phyloP scores from a whole-genome alignment of 2,329 filamentous ascomycete genomes.

The Pyrenophora graminea region DNA sequence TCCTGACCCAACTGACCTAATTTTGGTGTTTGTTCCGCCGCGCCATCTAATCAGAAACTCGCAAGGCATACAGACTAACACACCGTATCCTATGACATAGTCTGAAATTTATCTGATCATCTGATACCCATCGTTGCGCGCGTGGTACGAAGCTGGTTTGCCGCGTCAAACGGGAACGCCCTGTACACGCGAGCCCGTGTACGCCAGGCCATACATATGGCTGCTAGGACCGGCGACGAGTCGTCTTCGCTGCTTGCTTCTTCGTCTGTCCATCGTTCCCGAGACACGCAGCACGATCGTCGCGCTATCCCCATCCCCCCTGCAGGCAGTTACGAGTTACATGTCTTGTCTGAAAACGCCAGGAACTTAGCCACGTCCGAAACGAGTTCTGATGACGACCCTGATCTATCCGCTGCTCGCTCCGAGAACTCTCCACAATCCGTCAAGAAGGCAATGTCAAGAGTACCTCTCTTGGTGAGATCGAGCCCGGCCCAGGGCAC shows the following conservation, averaged over 20 bases:
- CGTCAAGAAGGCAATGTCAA: conserved; percentile 49
- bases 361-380: conserved; percentile 31
- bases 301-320: conserved; percentile 12
- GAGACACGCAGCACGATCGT: conserved; percentile 28
- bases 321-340: conserved; percentile 39
- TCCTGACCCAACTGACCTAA: not conserved
- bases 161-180: conserved; percentile 25
- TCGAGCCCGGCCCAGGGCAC: conserved; percentile 65
- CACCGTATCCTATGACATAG: conserved; percentile 1
- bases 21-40: conserved; percentile 7
- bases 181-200: conserved; percentile 26
- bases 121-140: conserved; percentile 26
- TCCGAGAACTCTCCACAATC: conserved; percentile 20
- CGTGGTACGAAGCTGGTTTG: conserved; percentile 29
- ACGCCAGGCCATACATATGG: conserved; percentile 33
- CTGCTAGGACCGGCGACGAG: conserved; percentile 19
- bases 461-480: conserved; percentile 61
- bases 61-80: conserved; percentile 10
- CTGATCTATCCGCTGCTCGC: conserved; percentile 16
- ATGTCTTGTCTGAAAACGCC: conserved; percentile 34
- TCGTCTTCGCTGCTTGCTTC: conserved; percentile 22
- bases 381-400: conserved; percentile 37
- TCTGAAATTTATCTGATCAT: conserved; percentile 30
- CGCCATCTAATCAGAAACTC: conserved; percentile 35
- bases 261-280: conserved; percentile 24